A percentile compares a stretch with the other conserved stretches of the same genome.
phyloP scores from a whole-genome alignment of 371 early-diverging fungal genomes.

The Mortierella sp. region DNA sequence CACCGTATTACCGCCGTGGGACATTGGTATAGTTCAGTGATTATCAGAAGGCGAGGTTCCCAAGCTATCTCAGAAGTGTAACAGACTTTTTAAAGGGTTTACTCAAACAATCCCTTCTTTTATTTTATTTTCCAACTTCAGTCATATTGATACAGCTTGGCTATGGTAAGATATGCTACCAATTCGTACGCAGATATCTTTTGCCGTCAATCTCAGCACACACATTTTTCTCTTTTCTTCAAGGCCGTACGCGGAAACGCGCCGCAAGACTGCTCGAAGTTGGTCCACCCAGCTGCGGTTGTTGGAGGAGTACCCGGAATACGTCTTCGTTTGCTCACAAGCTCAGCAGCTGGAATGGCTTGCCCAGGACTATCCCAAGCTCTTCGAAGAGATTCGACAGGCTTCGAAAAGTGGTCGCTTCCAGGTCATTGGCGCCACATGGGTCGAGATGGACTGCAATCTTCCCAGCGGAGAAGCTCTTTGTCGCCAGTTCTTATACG shows the following conservation, averaged over 20 bases:
- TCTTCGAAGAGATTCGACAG: constrained; percentile 83
- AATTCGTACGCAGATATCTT: background rate
- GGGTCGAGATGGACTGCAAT: constrained; percentile 99
- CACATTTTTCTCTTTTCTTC: constrained; percentile 66
- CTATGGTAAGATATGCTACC: constrained; percentile 42
- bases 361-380: constrained; percentile 79
- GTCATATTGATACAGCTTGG: constrained; percentile 80
- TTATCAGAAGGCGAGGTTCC: no score
- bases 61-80: no score
- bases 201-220: background rate
- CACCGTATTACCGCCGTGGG: constrained; percentile 86
- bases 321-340: constrained; percentile 92
- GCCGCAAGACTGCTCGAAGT: constrained; percentile 92
- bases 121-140: background rate
- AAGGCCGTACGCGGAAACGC: constrained; percentile 97
- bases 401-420: constrained; percentile 83
- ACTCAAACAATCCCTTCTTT: no score
- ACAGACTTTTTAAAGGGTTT: no score
- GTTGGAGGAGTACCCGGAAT: constrained; percentile 91
- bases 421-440: constrained; percentile 96
- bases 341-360: constrained; percentile 98
- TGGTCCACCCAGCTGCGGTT: constrained; percentile 90
- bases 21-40: constrained; percentile 67
- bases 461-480: constrained; percentile 95
- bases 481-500: constrained; percentile 93